These are phyloP conservation scores for Fraxinus cuspidata DNA, from an alignment of 257 asterid genomes.

Conservation along the genomic window DNA sequence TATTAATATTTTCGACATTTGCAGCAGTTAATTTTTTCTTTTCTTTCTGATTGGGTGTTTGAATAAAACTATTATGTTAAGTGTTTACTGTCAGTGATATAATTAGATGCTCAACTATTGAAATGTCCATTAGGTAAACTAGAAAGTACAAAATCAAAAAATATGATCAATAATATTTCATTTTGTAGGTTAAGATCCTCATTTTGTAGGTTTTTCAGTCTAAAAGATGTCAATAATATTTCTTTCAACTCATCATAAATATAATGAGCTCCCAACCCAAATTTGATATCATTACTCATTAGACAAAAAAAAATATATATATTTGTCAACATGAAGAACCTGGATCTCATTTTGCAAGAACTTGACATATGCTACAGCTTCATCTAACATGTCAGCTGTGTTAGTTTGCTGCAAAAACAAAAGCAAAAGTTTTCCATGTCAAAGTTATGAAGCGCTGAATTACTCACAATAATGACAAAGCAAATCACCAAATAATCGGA, in stretches of 20 bases:
- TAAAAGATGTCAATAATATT: neutral
- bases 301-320: neutral
- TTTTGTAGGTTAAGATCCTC: neutral
- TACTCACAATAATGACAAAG: neutral
- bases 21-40: too few species aligned
- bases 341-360: slow-evolving; percentile 81
- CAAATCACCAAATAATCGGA: neutral
- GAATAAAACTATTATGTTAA: too few species aligned
- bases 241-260: neutral
- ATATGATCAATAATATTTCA: too few species aligned
- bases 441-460: slow-evolving; percentile 13
- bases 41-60: too few species aligned
- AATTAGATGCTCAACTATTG: too few species aligned
- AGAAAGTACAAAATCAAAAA: too few species aligned
- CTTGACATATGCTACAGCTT: slow-evolving; percentile 87
- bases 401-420: slow-evolving; percentile 76
- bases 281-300: slow-evolving; percentile 6
- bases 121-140: too few species aligned
- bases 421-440: slow-evolving; percentile 20
- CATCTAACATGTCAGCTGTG: slow-evolving; percentile 98
- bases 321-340: slow-evolving; percentile 41
- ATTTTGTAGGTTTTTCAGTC: neutral
- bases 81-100: too few species aligned
- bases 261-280: neutral
- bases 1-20: too few species aligned